A percentile compares a stretch with the other conserved stretches of the same genome.
Conservation (phyloP, 768 basidiomycete species). For the Gloeophyllum trabeum region DNA sequence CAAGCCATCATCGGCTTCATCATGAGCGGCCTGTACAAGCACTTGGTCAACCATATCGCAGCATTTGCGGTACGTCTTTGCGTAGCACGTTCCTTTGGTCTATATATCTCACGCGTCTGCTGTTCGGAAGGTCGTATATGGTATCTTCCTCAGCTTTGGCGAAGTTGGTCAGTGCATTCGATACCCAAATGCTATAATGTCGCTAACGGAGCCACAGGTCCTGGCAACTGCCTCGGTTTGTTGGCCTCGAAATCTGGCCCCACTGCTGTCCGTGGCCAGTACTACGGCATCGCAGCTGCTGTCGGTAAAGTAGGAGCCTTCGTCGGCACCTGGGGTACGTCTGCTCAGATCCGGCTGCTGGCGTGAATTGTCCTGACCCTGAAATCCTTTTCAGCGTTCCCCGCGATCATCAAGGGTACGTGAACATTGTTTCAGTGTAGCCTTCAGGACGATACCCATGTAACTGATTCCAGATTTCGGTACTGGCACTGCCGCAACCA, state of each 20-base stretch:
- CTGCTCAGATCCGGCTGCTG: constrained; percentile 5
- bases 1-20: constrained; percentile 79
- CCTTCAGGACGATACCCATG: constrained; percentile 5
- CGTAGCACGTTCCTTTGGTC: too few species aligned
- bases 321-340: constrained; percentile 68
- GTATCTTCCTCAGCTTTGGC: constrained; percentile 83
- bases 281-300: constrained; percentile 81
- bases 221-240: constrained; percentile 80
- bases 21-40: constrained; percentile 73
- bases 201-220: constrained; percentile 28
- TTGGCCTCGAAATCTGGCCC: constrained; percentile 80
- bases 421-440: constrained; percentile 1
- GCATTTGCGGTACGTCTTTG: constrained; percentile 52
- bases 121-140: constrained; percentile 74
- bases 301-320: constrained; percentile 81
- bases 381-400: constrained; percentile 36
- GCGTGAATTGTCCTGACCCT: not conserved
- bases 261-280: constrained; percentile 78
- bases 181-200: not conserved
- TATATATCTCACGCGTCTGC: too few species aligned
- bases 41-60: constrained; percentile 46
- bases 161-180: constrained; percentile 48
- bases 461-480: too few species aligned
- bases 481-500: constrained; percentile 56
- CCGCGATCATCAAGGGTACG: constrained; percentile 51